Evolutionary conservation across 352 stramenopile species (phyloP), one percentile per base, ranked within the genome.

Genomic region (Phytopythium helicoides): DNA sequence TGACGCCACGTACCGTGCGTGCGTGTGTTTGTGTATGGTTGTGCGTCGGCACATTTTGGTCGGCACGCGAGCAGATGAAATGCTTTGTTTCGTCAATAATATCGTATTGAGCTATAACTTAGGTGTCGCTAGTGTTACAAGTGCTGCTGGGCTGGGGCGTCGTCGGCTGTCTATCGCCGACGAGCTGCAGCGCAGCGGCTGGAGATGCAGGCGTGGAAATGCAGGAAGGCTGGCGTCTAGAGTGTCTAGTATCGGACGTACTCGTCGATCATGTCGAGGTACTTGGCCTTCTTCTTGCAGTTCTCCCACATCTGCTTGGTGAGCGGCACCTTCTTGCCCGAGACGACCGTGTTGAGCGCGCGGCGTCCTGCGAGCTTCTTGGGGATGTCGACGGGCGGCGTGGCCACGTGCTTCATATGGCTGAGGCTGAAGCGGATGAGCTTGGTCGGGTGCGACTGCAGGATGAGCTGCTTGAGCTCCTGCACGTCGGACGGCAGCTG

Each of bases 201-300:
- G 39, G 39, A n/a, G n/a, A 33, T 31, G 19, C 21, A 23, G 39
- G n/a, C 11, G 21, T 33, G 26, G 39, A 31, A 31, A 21, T 46
- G 26, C 19, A 46, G 15, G 39, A 46, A 28, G 39, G 19, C 26
- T 21, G 39, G 19, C 6, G 21, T 23, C 16, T 21, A 9, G 9
- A 41, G 15, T 47, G 47, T 25, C 39, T 36, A 54, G 54, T 84
- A 84, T 16, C 50, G 55, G 47, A 78, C 56, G 45, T 73, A 59
- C 56, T 84, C 73, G 54, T 78, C 50, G 54, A 84, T 80, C 54
- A 69, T 60, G 62, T 84, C 67, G 21, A 83, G 61, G 41, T 60
- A 64, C 50, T 66, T 68, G 22, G 52, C 37, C 23, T 67, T 68
- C 47, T 51, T 63, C 66, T 80, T 80, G 56, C 56, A 62, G 38